A percentile compares a stretch with the other conserved stretches of the same genome.
phyloP scores from a whole-genome alignment of 192 early-diverging fungal genomes.

The Dissophora globulifera region DNA sequence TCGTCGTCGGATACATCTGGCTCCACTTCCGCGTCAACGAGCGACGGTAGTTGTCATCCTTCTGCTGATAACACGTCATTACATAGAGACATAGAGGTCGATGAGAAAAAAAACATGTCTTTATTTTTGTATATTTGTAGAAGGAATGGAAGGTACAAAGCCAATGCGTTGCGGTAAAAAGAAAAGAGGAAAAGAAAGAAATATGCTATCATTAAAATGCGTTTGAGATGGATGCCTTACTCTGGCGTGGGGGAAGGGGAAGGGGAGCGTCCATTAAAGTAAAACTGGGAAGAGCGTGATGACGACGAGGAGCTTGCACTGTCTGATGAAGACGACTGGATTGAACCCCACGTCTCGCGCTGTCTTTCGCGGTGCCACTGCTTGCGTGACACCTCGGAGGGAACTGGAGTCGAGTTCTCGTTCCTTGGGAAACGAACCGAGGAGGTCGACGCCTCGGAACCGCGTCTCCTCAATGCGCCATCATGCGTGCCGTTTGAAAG shows the following conservation, averaged over 20 bases:
- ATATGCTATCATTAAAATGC: conserved; percentile 16
- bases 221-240: conserved; percentile 3
- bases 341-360: conserved; percentile 37
- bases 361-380: conserved; percentile 23
- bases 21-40: conserved; percentile 87
- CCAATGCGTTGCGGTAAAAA: neutral
- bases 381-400: conserved; percentile 9
- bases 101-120: too few relatives aligned
- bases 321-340: conserved; percentile 41
- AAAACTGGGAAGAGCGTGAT: conserved; percentile 45
- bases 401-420: neutral
- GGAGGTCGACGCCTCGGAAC: neutral
- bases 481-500: neutral
- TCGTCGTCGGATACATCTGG: conserved; percentile 80
- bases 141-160: neutral
- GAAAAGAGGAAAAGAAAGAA: conserved; percentile 1
- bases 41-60: conserved; percentile 61
- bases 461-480: neutral
- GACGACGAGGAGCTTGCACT: conserved; percentile 23
- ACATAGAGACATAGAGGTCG: too few relatives aligned
- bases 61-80: too few relatives aligned
- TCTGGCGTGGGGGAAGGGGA: conserved; percentile 45
- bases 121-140: neutral
- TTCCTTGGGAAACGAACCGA: conserved; percentile 5
- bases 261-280: conserved; percentile 47